A percentile compares a stretch with the other conserved stretches of the same genome.
Conservation (phyloP, 2,329 filamentous ascomycete genomes). For the Hawksworthiomyces lignivorus region DNA sequence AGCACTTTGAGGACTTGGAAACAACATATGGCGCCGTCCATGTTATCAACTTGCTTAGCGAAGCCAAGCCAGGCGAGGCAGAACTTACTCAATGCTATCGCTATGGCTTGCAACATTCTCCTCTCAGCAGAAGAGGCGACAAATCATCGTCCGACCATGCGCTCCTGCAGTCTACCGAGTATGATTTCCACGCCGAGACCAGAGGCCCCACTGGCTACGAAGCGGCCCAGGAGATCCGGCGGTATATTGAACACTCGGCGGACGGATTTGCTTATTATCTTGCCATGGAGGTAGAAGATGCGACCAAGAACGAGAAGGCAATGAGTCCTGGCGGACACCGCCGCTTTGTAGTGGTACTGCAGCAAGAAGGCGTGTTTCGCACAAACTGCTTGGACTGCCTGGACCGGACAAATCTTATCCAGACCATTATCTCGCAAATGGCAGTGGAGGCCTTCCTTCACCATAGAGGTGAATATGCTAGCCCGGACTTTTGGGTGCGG, state of each 20-base stretch:
- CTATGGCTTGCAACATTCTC: constrained; percentile 66
- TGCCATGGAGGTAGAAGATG: constrained; percentile 61
- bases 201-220: constrained; percentile 81
- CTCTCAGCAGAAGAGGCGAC: constrained; percentile 50
- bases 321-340: constrained; percentile 19
- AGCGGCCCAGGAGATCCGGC: constrained; percentile 75
- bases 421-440: constrained; percentile 93
- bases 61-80: constrained; percentile 75
- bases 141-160: constrained; percentile 59
- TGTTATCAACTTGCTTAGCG: constrained; percentile 88
- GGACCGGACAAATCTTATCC: constrained; percentile 90
- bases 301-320: constrained; percentile 24
- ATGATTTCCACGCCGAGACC: constrained; percentile 94
- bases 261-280: constrained; percentile 91
- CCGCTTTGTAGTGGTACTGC: constrained; percentile 62
- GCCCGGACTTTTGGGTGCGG: constrained; percentile 80
- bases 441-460: constrained; percentile 76
- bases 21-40: constrained; percentile 84
- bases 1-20: constrained; percentile 84
- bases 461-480: constrained; percentile 61
- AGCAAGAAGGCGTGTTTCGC: constrained; percentile 91
- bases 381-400: constrained; percentile 96
- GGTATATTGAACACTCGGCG: constrained; percentile 69
- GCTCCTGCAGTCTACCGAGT: constrained; percentile 74
- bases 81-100: constrained; percentile 77